Evolutionary conservation across 345 rosid species (phyloP), one percentile per base, ranked within the genome.

Genomic region (Combretum micranthum): DNA sequence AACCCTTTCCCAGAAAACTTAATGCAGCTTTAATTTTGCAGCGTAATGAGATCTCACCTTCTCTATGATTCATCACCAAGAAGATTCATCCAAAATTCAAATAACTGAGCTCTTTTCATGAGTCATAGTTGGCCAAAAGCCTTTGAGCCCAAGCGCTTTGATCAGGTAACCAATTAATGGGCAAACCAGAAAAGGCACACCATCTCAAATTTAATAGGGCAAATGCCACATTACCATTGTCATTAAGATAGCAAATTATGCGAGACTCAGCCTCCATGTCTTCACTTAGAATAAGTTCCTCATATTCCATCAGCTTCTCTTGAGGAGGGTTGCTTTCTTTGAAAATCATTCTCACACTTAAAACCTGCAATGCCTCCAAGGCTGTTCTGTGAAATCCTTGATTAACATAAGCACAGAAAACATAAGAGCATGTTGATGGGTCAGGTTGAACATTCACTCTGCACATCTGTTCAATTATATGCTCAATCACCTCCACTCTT

Each of bases 161-260:
- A 59, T 76, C 75, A 16, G 85, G 86, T 3, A 80, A 81, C 95
- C 95, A 86, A 53, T 80, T 68, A 63, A 80, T 52, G 18, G 63
- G 62, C 45, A 39, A 59, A 46, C 87, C 95, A 2, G 69, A 57
- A 44, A 84, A 76, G 16, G 90, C 80, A 64, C 95, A 86, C 87
- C 90, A 81, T 73, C 98, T 83, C 68, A 92, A 69, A 58, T 72
- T 75, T 75, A 88, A 56, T 54, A 88, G 76, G 1, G 83, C 85
- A 21, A 70, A 75, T 7, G 79, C 79, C 32, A 78, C 64, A 51
- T 70, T 42, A 72, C 73, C 84, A 44, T 68, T 59, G 54, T 75
- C 65, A 62, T 72, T 55, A 25, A 83, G 83, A 50, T 70, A 47
- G 61, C 67, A 42, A 15, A 80, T 50, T 64, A 88, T 82, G 57